These are phyloP conservation scores for Micractinium conductrix DNA, from an alignment of 139 green algal genomes.

Conservation along the genomic window DNA sequence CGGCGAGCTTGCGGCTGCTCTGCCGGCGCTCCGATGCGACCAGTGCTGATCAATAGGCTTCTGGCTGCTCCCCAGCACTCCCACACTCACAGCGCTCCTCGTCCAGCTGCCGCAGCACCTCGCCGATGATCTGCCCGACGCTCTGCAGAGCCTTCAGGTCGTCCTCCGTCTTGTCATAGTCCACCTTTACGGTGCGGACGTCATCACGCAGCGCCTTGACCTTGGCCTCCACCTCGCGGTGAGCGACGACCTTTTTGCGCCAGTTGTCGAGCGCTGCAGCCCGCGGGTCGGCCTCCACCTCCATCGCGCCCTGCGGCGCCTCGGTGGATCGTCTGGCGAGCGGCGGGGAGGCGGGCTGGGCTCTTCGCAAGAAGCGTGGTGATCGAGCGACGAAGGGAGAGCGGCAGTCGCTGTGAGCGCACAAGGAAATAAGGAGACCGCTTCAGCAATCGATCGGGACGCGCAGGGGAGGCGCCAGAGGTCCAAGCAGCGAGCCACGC, in stretches of 20 bases:
- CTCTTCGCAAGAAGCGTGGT: not conserved
- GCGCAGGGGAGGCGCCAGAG: no score
- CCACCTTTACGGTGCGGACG: constrained; percentile 85
- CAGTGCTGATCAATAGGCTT: not conserved
- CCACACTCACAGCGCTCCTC: constrained; percentile 93
- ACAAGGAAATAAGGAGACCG: no score
- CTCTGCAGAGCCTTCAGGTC: constrained; percentile 98
- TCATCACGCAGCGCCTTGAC: constrained; percentile 72
- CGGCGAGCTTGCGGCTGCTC: not conserved
- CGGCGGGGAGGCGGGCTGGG: not conserved
- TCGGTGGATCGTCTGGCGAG: not conserved
- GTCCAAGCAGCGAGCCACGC: no score
- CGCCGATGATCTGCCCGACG: constrained; percentile 99
- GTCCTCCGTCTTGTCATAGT: constrained; percentile 99
- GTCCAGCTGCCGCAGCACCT: constrained; percentile 98
- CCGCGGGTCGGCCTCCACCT: constrained; percentile 8
- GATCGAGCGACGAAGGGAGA: no score
- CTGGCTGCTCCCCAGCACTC: not conserved
- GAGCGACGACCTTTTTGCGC: constrained; percentile 64
- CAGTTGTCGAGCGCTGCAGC: constrained; percentile 56
- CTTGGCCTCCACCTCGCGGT: constrained; percentile 63
- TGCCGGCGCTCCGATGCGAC: not conserved
- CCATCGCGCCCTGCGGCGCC: not conserved
- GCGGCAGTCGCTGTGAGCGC: no score
- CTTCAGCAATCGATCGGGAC: no score